Evolutionary conservation across 202 grass and related monocot genomes (phyloP).

Genomic region (Cymbopogon flexuosus): DNA sequence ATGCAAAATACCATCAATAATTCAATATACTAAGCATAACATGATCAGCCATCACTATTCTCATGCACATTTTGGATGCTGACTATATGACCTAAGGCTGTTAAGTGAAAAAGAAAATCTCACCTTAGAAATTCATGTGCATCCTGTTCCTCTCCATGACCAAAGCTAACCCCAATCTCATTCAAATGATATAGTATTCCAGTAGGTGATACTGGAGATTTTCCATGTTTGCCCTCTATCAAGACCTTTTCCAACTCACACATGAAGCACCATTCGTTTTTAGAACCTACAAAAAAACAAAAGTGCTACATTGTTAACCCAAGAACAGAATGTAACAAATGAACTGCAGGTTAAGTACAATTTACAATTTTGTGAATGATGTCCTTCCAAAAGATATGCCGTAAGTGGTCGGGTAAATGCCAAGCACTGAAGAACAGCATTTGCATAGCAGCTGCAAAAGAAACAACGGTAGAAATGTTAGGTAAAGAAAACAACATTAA

Average conservation of each 20-base stretch:
- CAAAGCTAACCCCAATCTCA: constrained; percentile 63
- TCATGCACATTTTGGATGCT: constrained; percentile 3
- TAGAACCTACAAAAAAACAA: constrained; percentile 53
- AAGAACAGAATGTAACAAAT: constrained; percentile 21
- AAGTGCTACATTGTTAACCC: constrained; percentile 21
- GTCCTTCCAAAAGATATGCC: constrained; percentile 65
- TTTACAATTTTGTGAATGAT: constrained; percentile 82
- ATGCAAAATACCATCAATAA: not conserved
- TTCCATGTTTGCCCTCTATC: constrained; percentile 48
- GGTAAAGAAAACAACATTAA: constrained; percentile 24
- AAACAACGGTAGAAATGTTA: constrained; percentile 29
- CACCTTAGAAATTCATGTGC: constrained; percentile 97
- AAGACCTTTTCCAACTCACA: constrained; percentile 82
- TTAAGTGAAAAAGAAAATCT: constrained; percentile 10
- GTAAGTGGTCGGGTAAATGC: constrained; percentile 83
- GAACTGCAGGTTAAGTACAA: constrained; percentile 19
- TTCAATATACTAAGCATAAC: not conserved
- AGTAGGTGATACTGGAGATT: constrained; percentile 57
- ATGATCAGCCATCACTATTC: constrained; percentile 1
- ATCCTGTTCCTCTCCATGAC: constrained; percentile 55
- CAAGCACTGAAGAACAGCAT: constrained; percentile 90
- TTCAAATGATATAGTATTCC: constrained; percentile 66
- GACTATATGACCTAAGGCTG: constrained; percentile 3
- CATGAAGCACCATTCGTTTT: constrained; percentile 77
- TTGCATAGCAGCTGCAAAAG: constrained; percentile 84